Evolutionary conservation across 2,329 filamentous ascomycete species (phyloP), one percentile per base, ranked within the genome.

Genomic region (Neurospora sp.): DNA sequence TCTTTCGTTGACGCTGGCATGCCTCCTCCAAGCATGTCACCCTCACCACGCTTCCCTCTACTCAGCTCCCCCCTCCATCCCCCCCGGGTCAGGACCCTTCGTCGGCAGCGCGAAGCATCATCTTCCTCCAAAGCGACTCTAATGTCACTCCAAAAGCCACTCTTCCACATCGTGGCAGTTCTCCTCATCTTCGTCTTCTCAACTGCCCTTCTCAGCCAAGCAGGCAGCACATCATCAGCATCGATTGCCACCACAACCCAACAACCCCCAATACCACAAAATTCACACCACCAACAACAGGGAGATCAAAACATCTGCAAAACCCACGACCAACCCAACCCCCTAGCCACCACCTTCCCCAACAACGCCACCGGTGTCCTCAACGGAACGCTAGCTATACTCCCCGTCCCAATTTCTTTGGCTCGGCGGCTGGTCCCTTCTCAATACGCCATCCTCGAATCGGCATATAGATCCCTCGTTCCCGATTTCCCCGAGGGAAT

Each of bases 321-420:
- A 12, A 73, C 75, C 1, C 72, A 76, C 36, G 77, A 78, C 71
- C 75, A 74, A 11, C 80, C 82, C n/a, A 87, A 88, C 70, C 82
- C 83, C 5, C 82, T 87, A 71, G 81, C 81, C 2, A 76, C 79
- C 5, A 70, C 79, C 23, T 86, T 84, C 70, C 83, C 84, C 1
- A 77, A 79, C 38, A 80, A 82, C 37, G 80, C 83, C 12, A 87
- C 84, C 0, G 86, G 85, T 3, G 83, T 83, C 0, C 76, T 87
- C 33, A 88, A 88, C 75, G 83, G 82, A 65, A 87, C 86, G 0
- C 77, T 86, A 1, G 79, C 81, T 23, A 23, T 23, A 23, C 23
- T 23, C 23, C 23, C 23, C 23, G 23, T 23, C 23, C 23, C 23
- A 23, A 23, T 23, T 23, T 23, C 23, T 23, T 23, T 23, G 23